phyloP scores from a whole-genome alignment of 257 asterid genomes.

The Nicotiana sylvestris region DNA sequence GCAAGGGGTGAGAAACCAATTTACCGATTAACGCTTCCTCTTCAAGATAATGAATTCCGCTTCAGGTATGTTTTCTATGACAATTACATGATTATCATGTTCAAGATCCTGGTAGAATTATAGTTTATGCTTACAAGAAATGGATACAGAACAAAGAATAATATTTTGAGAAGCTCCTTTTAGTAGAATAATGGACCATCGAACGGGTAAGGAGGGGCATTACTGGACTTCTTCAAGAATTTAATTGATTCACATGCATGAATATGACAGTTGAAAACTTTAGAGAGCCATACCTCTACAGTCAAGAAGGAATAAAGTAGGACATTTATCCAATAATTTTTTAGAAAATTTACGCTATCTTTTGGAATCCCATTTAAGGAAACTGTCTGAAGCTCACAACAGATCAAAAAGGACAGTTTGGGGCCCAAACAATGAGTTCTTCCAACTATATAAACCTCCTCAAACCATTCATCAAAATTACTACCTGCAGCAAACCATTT shows the following conservation, averaged over 20 bases:
- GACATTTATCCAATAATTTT: conserved; percentile 22
- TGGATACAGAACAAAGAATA: too few relatives aligned
- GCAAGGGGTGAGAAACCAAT: too few relatives aligned
- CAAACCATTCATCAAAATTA: conserved; percentile 36
- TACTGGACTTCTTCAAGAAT: conserved; percentile 14
- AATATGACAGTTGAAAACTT: conserved; percentile 21
- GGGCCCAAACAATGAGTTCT: conserved; percentile 32
- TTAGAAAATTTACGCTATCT: conserved; percentile 25
- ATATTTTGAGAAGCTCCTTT: neutral
- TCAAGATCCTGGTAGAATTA: too few relatives aligned
- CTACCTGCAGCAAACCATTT: neutral
- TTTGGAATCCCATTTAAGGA: conserved; percentile 33
- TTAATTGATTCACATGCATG: conserved; percentile 16
- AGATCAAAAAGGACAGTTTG: neutral
- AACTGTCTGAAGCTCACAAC: conserved; percentile 2
- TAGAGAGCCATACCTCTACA: conserved; percentile 21
- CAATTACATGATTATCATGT: too few relatives aligned
- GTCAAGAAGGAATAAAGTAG: conserved; percentile 10
- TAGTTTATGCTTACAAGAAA: too few relatives aligned
- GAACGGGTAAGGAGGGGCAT: conserved; percentile 36
- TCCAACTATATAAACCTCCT: conserved; percentile 40
- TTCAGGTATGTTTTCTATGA: too few relatives aligned
- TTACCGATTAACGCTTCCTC: too few relatives aligned
- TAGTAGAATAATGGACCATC: conserved; percentile 38
- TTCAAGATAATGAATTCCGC: too few relatives aligned